Conservation (phyloP, 148 eudicot genomes). For the Limonium bicolor region DNA sequence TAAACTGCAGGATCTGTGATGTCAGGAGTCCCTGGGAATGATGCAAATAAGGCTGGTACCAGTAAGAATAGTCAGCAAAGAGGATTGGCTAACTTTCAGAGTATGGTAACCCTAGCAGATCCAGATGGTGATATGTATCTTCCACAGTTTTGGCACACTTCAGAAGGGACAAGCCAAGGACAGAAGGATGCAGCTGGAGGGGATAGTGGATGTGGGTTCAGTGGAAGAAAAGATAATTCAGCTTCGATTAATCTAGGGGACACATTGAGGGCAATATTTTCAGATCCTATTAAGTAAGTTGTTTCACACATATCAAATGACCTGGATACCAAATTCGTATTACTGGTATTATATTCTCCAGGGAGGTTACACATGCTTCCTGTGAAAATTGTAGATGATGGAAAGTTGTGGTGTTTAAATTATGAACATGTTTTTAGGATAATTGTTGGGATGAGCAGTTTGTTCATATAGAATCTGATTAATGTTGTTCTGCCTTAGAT, state of each 20-base stretch:
- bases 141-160: conserved; percentile 33
- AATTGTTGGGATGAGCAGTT: no score
- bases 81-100: conserved; percentile 19
- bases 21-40: conserved; percentile 23
- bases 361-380: no score
- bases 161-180: conserved; percentile 32
- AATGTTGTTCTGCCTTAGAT: no score
- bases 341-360: no score
- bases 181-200: conserved; percentile 33
- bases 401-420: no score
- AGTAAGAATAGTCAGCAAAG: conserved; percentile 28
- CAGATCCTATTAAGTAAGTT: conserved; percentile 88
- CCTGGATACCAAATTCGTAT: no score
- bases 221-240: conserved; percentile 51
- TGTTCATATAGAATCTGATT: no score
- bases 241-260: conserved; percentile 43
- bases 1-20: conserved; percentile 14
- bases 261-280: conserved; percentile 47
- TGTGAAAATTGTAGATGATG: no score
- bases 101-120: conserved; percentile 31
- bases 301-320: no score
- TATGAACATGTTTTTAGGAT: no score
- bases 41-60: conserved; percentile 17
- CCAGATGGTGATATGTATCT: conserved; percentile 38
- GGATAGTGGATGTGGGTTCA: conserved; percentile 61